phyloP scores from a whole-genome alignment of 768 basidiomycete genomes.

The Leccinum longicurvipes region DNA sequence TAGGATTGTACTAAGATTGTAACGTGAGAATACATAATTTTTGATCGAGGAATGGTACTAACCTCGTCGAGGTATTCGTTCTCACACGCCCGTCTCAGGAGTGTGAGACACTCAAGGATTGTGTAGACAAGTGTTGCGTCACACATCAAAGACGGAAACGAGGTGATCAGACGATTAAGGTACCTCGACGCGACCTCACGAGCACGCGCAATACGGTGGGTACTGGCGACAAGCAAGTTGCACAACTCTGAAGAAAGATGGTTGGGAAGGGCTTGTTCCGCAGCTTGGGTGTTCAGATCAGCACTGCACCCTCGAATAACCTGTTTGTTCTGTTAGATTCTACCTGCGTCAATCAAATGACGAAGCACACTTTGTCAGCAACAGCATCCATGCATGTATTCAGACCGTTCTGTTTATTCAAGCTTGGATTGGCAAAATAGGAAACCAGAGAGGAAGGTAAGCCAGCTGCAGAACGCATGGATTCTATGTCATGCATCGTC shows the following conservation, averaged over 20 bases:
- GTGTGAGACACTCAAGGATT: slow-evolving; percentile 87
- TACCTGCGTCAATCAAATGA: not conserved
- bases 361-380: slow-evolving; percentile 66
- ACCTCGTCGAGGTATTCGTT: slow-evolving; percentile 93
- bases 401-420: slow-evolving; percentile 69
- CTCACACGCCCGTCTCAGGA: slow-evolving; percentile 84
- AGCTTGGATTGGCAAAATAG: slow-evolving; percentile 84
- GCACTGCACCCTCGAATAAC: slow-evolving; percentile 73
- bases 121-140: slow-evolving; percentile 83
- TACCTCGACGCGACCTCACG: slow-evolving; percentile 81
- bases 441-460: slow-evolving; percentile 76
- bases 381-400: slow-evolving; percentile 80
- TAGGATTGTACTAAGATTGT: slow-evolving; percentile 75
- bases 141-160: slow-evolving; percentile 94
- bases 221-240: slow-evolving; percentile 70
- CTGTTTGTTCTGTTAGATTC: slow-evolving; percentile 37
- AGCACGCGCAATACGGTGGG: slow-evolving; percentile 78
- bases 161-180: slow-evolving; percentile 79
- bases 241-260: slow-evolving; percentile 71
- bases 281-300: slow-evolving; percentile 69
- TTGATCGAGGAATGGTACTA: slow-evolving; percentile 12
- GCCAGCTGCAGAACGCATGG: slow-evolving; percentile 77
- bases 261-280: slow-evolving; percentile 73
- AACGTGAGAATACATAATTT: not conserved
- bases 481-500: slow-evolving; percentile 85